These are phyloP conservation scores for Lentinula raphanica DNA, from an alignment of 768 basidiomycete species.

Conservation along the genomic window DNA sequence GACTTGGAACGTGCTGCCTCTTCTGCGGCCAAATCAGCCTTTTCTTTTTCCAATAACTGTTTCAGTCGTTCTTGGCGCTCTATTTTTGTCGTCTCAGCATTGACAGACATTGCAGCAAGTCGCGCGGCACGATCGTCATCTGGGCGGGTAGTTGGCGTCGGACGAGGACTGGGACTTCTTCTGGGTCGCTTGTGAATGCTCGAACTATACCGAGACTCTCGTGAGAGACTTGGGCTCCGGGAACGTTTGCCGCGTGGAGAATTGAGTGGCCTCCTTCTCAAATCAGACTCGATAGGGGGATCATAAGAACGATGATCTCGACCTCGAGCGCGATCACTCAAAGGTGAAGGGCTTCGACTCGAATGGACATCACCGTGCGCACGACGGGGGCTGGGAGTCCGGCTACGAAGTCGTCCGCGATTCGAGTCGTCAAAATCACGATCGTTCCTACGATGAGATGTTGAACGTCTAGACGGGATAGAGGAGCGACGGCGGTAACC, in stretches of 20 bases:
- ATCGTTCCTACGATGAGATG: conserved; percentile 12
- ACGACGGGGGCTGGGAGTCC: conserved; percentile 12
- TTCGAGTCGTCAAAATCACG: conserved; percentile 15
- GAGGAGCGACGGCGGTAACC: neutral
- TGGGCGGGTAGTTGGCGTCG: conserved; percentile 15
- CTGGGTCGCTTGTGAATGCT: conserved; percentile 46
- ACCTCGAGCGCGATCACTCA: neutral
- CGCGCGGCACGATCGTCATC: conserved; percentile 68
- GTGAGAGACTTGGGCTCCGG: conserved; percentile 25
- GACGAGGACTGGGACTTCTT: conserved; percentile 36
- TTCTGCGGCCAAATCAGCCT: conserved; percentile 69
- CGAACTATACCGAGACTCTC: conserved; percentile 15
- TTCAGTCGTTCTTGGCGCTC: conserved; percentile 73
- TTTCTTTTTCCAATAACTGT: conserved; percentile 68
- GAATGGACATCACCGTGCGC: neutral
- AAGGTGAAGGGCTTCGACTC: neutral
- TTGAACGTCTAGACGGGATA: conserved; percentile 10
- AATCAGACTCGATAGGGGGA: neutral
- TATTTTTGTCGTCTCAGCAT: conserved; percentile 59
- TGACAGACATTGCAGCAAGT: conserved; percentile 83
- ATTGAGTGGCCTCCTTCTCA: neutral
- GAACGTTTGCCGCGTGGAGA: conserved; percentile 1
- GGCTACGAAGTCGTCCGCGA: conserved; percentile 18
- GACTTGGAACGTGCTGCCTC: conserved; percentile 62
- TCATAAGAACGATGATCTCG: neutral